phyloP scores from a whole-genome alignment of 805 yeast genomes.

The Cyberlindnera maritima region DNA sequence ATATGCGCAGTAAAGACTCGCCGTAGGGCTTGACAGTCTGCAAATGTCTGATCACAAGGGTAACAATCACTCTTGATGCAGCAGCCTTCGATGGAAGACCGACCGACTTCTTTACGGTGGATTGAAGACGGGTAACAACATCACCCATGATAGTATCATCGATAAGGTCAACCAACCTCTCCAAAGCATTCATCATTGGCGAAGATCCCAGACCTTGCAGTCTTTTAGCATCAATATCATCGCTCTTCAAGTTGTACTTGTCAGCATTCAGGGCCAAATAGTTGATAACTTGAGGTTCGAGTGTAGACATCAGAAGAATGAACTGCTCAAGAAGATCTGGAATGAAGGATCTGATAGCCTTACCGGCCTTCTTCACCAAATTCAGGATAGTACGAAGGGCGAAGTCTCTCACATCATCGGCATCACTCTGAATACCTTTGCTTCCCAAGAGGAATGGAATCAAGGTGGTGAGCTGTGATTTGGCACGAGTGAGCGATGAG shows the following conservation, averaged over 20 bases:
- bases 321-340: conserved; percentile 69
- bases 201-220: conserved; percentile 71
- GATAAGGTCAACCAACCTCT: conserved; percentile 57
- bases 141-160: conserved; percentile 41
- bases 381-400: conserved; percentile 73
- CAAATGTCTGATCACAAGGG: conserved; percentile 57
- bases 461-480: conserved; percentile 49
- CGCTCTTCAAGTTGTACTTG: conserved; percentile 70
- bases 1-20: conserved; percentile 57
- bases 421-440: conserved; percentile 78
- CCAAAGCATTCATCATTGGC: conserved; percentile 87
- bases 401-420: conserved; percentile 77
- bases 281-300: conserved; percentile 89
- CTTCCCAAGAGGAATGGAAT: conserved; percentile 79
- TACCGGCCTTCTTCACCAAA: conserved; percentile 62
- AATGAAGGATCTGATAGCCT: conserved; percentile 60
- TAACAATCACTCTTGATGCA: conserved; percentile 70
- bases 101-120: conserved; percentile 64
- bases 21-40: conserved; percentile 46
- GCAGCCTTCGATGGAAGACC: conserved; percentile 92
- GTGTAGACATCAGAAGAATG: conserved; percentile 69
- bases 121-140: conserved; percentile 45
- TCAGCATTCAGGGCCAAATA: conserved; percentile 85
- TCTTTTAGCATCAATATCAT: conserved; percentile 76
- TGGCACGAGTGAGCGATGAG: conserved; percentile 39